Conservation (phyloP, 2,329 filamentous ascomycete species). For the Phoma herbarum region DNA sequence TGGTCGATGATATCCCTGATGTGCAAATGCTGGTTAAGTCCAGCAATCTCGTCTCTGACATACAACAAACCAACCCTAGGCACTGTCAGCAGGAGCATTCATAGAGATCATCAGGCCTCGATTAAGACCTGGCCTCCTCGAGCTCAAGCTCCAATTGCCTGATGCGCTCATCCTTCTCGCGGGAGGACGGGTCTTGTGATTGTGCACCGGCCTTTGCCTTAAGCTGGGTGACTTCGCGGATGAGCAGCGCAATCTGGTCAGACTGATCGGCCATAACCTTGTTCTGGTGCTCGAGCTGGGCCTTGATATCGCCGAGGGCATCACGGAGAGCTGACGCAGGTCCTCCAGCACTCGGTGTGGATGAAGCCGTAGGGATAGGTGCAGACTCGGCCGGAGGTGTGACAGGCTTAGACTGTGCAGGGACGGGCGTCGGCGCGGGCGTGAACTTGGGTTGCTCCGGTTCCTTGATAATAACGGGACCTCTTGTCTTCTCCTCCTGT, state of each 20-base stretch:
- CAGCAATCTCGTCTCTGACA: conserved; percentile 16
- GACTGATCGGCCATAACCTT: conserved; percentile 80
- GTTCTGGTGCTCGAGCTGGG: conserved; percentile 78
- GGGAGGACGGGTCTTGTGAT: conserved; percentile 38
- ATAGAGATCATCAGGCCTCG: conserved; percentile 7
- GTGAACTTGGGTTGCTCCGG: conserved; percentile 59
- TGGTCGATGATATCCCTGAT: conserved; percentile 12
- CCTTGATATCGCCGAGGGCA: conserved; percentile 79
- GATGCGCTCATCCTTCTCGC: conserved; percentile 54
- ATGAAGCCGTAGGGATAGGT: conserved; percentile 50
- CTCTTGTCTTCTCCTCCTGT: conserved; percentile 53
- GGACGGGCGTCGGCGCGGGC: conserved; percentile 47
- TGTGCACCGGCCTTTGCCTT: conserved; percentile 74
- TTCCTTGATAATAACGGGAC: conserved; percentile 44
- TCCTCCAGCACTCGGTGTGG: conserved; percentile 51
- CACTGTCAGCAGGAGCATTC: conserved; percentile 2
- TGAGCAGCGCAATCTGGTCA: conserved; percentile 74
- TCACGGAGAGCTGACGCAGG: conserved; percentile 67
- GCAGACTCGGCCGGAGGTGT: conserved; percentile 49
- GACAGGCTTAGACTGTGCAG: conserved; percentile 47
- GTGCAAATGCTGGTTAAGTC: conserved; percentile 16
- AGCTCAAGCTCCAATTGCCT: conserved; percentile 53
- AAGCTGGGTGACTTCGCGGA: conserved; percentile 68
- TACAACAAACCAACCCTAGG: conserved; percentile 5
- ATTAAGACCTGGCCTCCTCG: conserved; percentile 52